phyloP scores from a whole-genome alignment of 2,329 filamentous ascomycete genomes.

The Albifimbria verrucaria region DNA sequence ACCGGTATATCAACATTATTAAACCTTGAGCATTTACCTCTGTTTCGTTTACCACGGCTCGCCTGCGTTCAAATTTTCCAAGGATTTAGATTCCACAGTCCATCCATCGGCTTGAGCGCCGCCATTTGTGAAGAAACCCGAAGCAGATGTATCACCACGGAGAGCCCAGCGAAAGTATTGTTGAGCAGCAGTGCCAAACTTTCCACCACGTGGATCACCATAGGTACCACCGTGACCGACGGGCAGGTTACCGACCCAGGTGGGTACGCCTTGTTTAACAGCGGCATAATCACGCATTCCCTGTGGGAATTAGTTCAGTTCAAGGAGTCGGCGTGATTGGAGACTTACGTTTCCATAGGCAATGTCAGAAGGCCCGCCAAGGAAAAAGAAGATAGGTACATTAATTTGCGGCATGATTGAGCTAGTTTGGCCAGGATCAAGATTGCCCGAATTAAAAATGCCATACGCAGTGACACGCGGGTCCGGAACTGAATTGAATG shows the following conservation, averaged over 20 bases:
- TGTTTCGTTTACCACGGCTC: background rate
- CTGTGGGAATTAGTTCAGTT: slow-evolving; percentile 1
- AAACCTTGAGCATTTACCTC: background rate
- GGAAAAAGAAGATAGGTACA: slow-evolving; percentile 14
- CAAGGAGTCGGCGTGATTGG: background rate
- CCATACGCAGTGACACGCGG: slow-evolving; percentile 16
- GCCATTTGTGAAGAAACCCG: background rate
- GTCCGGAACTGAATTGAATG: slow-evolving; percentile 10
- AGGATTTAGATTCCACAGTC: background rate
- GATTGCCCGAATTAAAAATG: slow-evolving; percentile 20
- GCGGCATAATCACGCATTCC: slow-evolving; percentile 13
- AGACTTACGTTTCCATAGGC: slow-evolving; percentile 16
- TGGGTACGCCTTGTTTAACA: slow-evolving; percentile 10
- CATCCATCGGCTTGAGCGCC: background rate
- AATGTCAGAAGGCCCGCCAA: slow-evolving; percentile 14
- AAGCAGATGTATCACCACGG: background rate
- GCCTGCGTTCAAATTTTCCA: background rate
- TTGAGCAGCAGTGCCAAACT: background rate
- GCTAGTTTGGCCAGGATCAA: slow-evolving; percentile 7
- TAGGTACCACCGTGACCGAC: slow-evolving; percentile 17
- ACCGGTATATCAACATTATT: background rate
- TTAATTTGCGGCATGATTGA: slow-evolving; percentile 8
- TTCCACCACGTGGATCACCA: slow-evolving; percentile 13
- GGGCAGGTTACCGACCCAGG: slow-evolving; percentile 15
- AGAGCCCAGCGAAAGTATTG: background rate